These are phyloP conservation scores for Pythium dissimile DNA, from an alignment of 352 stramenopile genomes.

Conservation along the genomic window DNA sequence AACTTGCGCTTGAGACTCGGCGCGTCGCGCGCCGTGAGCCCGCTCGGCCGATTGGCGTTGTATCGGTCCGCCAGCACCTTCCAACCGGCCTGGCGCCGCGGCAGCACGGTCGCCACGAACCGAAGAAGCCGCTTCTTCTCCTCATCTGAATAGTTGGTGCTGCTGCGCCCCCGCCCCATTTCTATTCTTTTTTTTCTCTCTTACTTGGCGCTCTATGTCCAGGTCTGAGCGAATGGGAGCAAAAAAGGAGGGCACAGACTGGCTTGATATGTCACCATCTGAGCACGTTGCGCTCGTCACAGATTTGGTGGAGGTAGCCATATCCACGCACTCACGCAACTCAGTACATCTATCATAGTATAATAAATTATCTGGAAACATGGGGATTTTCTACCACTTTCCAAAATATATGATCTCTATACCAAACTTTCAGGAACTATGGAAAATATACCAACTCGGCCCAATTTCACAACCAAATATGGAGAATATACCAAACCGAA, in stretches of 20 bases:
- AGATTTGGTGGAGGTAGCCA: conserved; percentile 5
- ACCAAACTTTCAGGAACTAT: too few species aligned
- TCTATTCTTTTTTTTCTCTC: too few species aligned
- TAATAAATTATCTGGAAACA: too few species aligned
- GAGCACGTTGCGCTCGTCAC: not conserved
- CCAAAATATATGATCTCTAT: too few species aligned
- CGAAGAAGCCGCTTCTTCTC: conserved; percentile 7
- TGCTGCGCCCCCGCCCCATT: conserved; percentile 11
- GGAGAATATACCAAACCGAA: too few species aligned
- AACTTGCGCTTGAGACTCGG: conserved; percentile 17
- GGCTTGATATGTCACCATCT: not conserved
- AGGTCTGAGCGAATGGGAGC: too few species aligned
- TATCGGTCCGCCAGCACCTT: not conserved
- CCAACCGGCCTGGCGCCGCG: not conserved
- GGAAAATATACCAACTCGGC: too few species aligned
- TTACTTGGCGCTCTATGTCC: too few species aligned
- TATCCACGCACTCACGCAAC: too few species aligned
- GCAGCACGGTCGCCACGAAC: not conserved
- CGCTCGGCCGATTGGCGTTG: not conserved
- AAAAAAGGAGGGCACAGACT: not conserved
- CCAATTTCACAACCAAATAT: too few species aligned
- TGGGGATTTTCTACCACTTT: too few species aligned
- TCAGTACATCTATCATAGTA: too few species aligned
- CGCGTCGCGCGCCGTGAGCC: not conserved
- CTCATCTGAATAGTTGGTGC: conserved; percentile 12